Evolutionary conservation across 495 filamentous ascomycete species (phyloP), one percentile per base, ranked within the genome.

Genomic region (Penicillium silybi): DNA sequence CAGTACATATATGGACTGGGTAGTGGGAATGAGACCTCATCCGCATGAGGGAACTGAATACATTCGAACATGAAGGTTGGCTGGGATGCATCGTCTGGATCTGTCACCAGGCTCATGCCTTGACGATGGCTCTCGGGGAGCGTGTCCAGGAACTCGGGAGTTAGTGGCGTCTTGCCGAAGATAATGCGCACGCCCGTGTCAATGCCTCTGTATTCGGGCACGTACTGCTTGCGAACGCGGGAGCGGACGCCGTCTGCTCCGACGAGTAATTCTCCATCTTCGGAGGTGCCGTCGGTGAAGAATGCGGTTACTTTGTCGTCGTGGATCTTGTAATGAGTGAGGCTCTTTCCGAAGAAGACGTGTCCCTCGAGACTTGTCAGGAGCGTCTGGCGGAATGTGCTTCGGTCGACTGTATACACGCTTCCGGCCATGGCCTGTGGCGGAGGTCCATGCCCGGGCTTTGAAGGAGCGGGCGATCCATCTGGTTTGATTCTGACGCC

Each of bases 201-300:
- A 11, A 79, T 44, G 18, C 67, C 51, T 22, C 54, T 53, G 45
- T 66, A 71, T 13, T 68, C 41, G 9, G 77, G 76, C 9, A 78
- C 54, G 35, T 72, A 58, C 50, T 78, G 72, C 51, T 56, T 64
- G 16, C 73, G 66, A 38, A 77, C 63, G 18, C 52, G 42, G 34
- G 71, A 77, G 23, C 62, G 59, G 8, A 69, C 48, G 13, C 76
- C 76, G 47, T 80, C 75, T 20, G 75, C 75, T 16, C 76, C 76
- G 13, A 80, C 64, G 11, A 80, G 57, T 1, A 80, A 41, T 13
- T 54, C 49, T 6, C 74, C 76, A 3, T 63, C 29, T 18, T 56
- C 66, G 3, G 38, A 50, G 15, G 65, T 65, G 15, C 72, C 73
- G 49, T 78, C 71, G 10, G 53, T 37, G 44, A 78, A 80, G 34